Base-by-base conservation (phyloP, 1,284 basidiomycete genomes). In the Exobasidium cylindrosporum region DNA sequence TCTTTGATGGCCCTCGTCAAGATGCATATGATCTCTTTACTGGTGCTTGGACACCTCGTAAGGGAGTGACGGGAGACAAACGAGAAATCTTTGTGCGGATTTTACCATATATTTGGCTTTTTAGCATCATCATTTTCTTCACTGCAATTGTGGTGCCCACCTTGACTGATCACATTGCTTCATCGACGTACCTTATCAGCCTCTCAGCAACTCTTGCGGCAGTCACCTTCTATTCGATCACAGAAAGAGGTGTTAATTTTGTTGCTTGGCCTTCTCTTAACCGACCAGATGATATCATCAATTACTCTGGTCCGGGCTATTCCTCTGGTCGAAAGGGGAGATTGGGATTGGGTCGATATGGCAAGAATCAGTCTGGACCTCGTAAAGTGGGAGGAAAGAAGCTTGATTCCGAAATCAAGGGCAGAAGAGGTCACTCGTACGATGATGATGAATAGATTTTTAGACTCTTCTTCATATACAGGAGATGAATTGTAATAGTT, bases 1-100 rank as follows among this genome's bases (percentile, higher is more conserved):
- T 92, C 83, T 91, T 97, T 74, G 96, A 98, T 80, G 96, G 96
- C 4, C 85, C 92, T 57, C 84, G 94, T 75, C 93, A 80, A 91
- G 74, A 72, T 52, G 76, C 75, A 0, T 78, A 74, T 77, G 96
- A 99, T 80, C 84, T 99, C 62, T 85, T 98, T 70, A 95, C 93
- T 4, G 96, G 96, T 7, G 85, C 86, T 4, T 99, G 92, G 91
- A 80, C 72, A 6, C 83, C 87, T 14, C 83, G 84, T 6, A 82
- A 87, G 6, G 81, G 87, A 63, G 86, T 87, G 60, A 83, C 93
- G 58, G 84, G 86, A 11, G 94, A 97, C 79, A 84, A 84, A 57
- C 85, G 93, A 55, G 89, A 92, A 11, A 81, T 95, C 64, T 75
- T 90, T 54, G 88, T 89, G 73, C 89, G 91, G 70, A 87, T 90